Base-by-base conservation (phyloP, 768 basidiomycete species). In the Pleurotus pulmonarius region DNA sequence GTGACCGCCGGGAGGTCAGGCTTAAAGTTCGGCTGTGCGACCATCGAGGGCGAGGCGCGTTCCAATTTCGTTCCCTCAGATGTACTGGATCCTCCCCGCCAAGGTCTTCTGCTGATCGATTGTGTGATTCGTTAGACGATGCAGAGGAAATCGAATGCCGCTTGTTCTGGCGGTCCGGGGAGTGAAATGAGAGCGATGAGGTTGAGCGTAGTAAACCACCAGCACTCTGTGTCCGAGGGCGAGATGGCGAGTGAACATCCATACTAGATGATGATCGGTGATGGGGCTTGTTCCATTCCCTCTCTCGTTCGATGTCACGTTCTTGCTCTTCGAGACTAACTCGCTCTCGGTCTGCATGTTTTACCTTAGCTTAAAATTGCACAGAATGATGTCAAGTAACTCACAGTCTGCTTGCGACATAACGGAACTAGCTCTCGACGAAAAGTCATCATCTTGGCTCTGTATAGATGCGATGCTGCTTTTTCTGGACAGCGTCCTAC, bases 31-130 rank as follows among this genome's bases (percentile, higher is more conserved):
- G 9, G 38, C 37, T 37, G 20, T 58, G 53, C 49, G 66, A 67
- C 85, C 85, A 86, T 49, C 73, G 77, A 5, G 83, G 85, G 38
- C 75, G 79, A n/a, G 82, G 83, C 6, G 85, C 79, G 65, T 86
- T 84, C 87, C 86, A 88, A 62, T 88, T 88, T 47, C 83, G 75
- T 67, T 88, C 86, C 47, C 85, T 77, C 60, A 80, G 77, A 39
- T 82, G 78, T n/a, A 62, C 57, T 3, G 69, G 56, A 60, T 75
- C 79, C 29, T 34, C 29, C n/a, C 66, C 60, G 57, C 64, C 56
- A 51, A 69, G 59, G 43, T 67, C 69, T 52, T 64, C 63, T 18
- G 47, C 12, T 13, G 83, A 85, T 56, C 70, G 72, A 4, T 74
- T 67, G 43, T 73, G 67, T 37, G 74, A 72, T 45, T 16, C 47